Base-by-base conservation (phyloP, 2,329 filamentous ascomycete genomes). In the Fusarium pininemorale region DNA sequence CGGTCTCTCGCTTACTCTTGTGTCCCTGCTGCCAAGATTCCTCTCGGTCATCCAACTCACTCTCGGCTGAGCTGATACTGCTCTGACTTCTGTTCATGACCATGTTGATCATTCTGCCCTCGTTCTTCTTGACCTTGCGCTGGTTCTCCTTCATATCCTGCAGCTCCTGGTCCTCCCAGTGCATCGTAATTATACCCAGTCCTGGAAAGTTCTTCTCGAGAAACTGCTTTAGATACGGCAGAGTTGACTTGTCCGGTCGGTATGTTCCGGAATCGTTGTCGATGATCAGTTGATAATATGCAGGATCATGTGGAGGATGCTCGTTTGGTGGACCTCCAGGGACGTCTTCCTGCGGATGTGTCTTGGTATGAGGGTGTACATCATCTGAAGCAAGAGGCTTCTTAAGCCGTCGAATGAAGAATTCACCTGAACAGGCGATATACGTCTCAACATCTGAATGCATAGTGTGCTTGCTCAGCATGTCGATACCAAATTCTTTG, bases 251-350 rank as follows among this genome's bases (percentile, higher is more conserved):
- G 79, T 97, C 94, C 0, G 96, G 96, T 1, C 96, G 90, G 81
- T 98, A 98, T 1, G 96, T 98, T 16, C 96, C 96, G 62, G 92
- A 94, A 82, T 98, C 96, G 79, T 98, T 98, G 85, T 98, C 96
- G 79, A 98, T 98, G 73, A 96, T 86, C 14, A 98, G 89, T 80
- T 97, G 93, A 81, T 98, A 98, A 79, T 87, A 86, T 59, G 82
- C 80, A n/a, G 84, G 88, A 64, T 87, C 82, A 20, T 80, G 75
- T 1, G 85, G 88, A 7, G 86, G 87, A 1, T 82, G 71, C 0
- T 80, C 78, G 22, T 81, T 70, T 3, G 86, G 87, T 7, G 86
- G 87, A 0, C 84, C 88, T n/a, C 82, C 85, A 9, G 83, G 81
- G 5, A 87, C 54, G 6, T 88, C 83, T 4, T 87, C 77, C 0